Conservation (phyloP, 768 basidiomycete genomes). For the Kwoniella europaea region DNA sequence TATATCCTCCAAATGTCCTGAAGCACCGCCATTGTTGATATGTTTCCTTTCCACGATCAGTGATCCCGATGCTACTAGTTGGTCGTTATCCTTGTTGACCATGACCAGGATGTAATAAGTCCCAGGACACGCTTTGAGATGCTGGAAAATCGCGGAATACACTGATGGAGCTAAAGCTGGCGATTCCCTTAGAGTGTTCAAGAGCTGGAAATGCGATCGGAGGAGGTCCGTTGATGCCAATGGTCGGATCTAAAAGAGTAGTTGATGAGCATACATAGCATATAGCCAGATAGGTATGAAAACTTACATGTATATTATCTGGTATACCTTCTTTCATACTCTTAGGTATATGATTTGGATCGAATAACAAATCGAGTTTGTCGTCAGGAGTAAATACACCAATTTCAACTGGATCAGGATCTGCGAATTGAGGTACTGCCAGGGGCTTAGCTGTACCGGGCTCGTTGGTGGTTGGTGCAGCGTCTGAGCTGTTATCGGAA, state of each 20-base stretch:
- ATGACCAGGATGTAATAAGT: conserved; percentile 89
- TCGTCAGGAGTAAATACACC: conserved; percentile 66
- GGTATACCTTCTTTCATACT: conserved; percentile 69
- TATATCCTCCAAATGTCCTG: conserved; percentile 97
- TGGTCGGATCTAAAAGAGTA: conserved; percentile 65
- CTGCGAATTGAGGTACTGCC: conserved; percentile 9
- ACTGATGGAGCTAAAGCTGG: conserved; percentile 71
- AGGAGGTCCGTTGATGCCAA: conserved; percentile 84
- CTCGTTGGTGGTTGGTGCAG: conserved; percentile 10
- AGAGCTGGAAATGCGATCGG: conserved; percentile 79
- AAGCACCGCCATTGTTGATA: conserved; percentile 75
- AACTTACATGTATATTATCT: conserved; percentile 69
- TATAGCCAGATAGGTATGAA: conserved; percentile 2
- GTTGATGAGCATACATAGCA: neutral
- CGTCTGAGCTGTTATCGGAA: conserved; percentile 8
- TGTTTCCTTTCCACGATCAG: conserved; percentile 94
- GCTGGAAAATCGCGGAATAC: conserved; percentile 67
- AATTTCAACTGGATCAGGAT: neutral
- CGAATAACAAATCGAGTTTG: conserved; percentile 77
- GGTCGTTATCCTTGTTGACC: conserved; percentile 72
- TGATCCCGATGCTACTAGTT: conserved; percentile 80
- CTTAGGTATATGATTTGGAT: conserved; percentile 70
- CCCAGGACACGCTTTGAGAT: conserved; percentile 47
- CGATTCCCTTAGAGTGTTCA: conserved; percentile 71
- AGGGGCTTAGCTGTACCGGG: conserved; percentile 16